Evolutionary conservation across 2,329 filamentous ascomycete species (phyloP).

Genomic region (Cercospora nicotianae): DNA sequence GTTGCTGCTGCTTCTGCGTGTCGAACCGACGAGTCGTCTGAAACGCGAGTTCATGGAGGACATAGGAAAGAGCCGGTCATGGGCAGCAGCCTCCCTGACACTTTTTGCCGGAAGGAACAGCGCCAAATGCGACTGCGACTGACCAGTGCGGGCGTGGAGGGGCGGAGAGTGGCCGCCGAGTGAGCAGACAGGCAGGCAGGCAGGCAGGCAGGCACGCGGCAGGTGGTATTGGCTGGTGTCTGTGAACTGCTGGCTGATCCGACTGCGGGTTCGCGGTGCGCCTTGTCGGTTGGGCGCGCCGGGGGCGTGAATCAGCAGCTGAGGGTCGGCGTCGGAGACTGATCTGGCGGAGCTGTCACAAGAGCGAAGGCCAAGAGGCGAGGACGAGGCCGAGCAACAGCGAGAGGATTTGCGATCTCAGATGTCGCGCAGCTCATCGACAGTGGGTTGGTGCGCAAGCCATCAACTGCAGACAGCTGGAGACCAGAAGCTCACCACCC

Average conservation of each 20-base stretch:
- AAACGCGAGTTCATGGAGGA: slow-evolving; percentile 76
- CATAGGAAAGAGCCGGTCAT: slow-evolving; percentile 19
- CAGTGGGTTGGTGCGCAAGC: too few species aligned
- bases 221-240: neutral
- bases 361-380: neutral
- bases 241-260: neutral
- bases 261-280: neutral
- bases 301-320: neutral
- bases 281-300: neutral
- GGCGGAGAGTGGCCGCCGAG: neutral
- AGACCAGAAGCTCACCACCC: too few species aligned
- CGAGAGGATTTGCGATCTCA: neutral
- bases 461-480: too few species aligned
- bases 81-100: slow-evolving; percentile 11
- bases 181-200: neutral
- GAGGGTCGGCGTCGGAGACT: neutral
- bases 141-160: neutral
- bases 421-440: too few species aligned
- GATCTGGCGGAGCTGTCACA: neutral
- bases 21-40: slow-evolving; percentile 78
- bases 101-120: slow-evolving; percentile 8
- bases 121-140: slow-evolving; percentile 1
- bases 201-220: slow-evolving; percentile 3
- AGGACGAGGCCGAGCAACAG: neutral
- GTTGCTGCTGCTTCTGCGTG: slow-evolving; percentile 64